phyloP scores from a whole-genome alignment of 2,329 filamentous ascomycete genomes.

The Exophiala lecanii-corni region DNA sequence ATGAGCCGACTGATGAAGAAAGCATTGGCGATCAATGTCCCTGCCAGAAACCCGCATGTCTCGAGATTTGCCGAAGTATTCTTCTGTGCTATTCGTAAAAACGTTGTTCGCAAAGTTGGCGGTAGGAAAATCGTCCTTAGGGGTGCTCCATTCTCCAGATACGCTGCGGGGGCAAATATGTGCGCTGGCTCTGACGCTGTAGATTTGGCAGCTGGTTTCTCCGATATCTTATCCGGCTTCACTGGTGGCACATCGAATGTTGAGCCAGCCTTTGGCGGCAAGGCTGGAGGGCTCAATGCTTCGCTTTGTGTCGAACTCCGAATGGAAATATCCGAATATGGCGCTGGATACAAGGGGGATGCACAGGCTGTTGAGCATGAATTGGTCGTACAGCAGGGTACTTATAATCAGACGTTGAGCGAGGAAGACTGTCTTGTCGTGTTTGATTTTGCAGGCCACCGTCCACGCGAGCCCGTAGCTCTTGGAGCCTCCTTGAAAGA shows the following conservation, averaged over 20 bases:
- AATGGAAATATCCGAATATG: constrained; percentile 5
- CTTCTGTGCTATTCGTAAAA: constrained; percentile 65
- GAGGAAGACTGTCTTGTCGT: too few species aligned
- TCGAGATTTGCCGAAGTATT: constrained; percentile 83
- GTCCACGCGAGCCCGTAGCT: constrained; percentile 27
- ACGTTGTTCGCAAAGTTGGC: constrained; percentile 64
- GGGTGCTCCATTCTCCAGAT: constrained; percentile 82
- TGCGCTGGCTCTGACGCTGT: constrained; percentile 49
- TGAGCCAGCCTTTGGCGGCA: constrained; percentile 20
- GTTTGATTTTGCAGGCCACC: constrained; percentile 5
- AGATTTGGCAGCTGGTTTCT: constrained; percentile 4
- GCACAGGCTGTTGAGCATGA: constrained; percentile 8
- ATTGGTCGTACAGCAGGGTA: constrained; percentile 40
- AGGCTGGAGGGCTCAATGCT: constrained; percentile 6
- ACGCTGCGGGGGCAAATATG: constrained; percentile 78
- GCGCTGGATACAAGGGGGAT: background rate
- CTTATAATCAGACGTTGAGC: too few species aligned
- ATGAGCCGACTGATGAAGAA: constrained; percentile 85
- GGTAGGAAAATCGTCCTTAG: constrained; percentile 87
- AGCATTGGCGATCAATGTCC: constrained; percentile 85
- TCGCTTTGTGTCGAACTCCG: too few species aligned
- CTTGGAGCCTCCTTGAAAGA: constrained; percentile 41
- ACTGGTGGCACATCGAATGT: constrained; percentile 24
- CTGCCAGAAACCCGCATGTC: constrained; percentile 92
- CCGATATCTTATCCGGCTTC: constrained; percentile 20